phyloP scores from a whole-genome alignment of 768 basidiomycete species.

The Xerocomus brunneocitrinus region DNA sequence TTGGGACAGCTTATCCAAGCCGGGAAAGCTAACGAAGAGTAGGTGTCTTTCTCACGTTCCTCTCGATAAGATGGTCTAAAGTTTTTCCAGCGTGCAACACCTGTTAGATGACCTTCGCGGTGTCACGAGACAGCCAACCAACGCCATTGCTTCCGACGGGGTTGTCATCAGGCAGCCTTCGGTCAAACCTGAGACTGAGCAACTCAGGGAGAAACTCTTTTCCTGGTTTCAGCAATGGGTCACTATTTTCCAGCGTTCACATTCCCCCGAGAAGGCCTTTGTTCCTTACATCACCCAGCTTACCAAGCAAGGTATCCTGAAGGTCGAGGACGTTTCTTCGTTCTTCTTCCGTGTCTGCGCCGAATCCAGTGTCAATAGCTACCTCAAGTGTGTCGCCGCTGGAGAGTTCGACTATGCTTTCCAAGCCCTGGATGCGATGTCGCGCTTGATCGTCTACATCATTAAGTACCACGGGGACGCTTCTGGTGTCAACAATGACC shows the following conservation, averaged over 20 bases:
- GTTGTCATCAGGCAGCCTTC: constrained; percentile 42
- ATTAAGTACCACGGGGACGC: constrained; percentile 99
- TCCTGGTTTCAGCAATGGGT: constrained; percentile 96
- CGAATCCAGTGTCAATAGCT: constrained; percentile 88
- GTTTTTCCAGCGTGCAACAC: constrained; percentile 48
- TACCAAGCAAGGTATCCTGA: constrained; percentile 94
- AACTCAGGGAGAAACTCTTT: constrained; percentile 69
- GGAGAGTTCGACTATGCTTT: constrained; percentile 77
- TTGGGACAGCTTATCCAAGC: constrained; percentile 66
- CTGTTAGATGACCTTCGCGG: constrained; percentile 83
- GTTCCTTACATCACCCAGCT: constrained; percentile 96
- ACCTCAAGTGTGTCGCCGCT: constrained; percentile 66
- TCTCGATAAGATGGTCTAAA: background rate
- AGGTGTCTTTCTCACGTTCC: constrained; percentile 30
- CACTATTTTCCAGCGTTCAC: constrained; percentile 85
- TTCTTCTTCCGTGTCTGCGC: constrained; percentile 99
- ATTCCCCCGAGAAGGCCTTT: constrained; percentile 90
- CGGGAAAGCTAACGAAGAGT: constrained; percentile 85
- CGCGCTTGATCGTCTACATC: constrained; percentile 92
- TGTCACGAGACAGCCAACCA: constrained; percentile 46
- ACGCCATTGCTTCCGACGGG: constrained; percentile 35
- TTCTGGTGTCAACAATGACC: constrained; percentile 85
- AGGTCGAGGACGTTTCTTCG: constrained; percentile 92
- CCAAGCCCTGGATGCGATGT: constrained; percentile 93
- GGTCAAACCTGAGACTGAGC: constrained; percentile 67